Evolutionary conservation across 331 rosid species (phyloP).

Genomic region (Spiraea crenata): DNA sequence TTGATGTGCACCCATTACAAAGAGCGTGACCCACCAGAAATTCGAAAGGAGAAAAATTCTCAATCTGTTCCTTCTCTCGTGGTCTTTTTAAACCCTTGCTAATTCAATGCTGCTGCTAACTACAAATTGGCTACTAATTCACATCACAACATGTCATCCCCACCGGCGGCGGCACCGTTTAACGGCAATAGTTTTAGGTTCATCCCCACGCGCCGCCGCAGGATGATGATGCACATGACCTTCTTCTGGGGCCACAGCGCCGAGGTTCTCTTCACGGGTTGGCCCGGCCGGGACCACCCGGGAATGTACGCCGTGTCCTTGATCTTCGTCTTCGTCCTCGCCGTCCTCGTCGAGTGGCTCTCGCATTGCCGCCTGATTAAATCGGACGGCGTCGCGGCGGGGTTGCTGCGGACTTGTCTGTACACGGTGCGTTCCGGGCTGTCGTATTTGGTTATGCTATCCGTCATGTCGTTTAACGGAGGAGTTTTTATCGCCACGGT

Average conservation of each 20-base stretch:
- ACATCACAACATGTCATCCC: neutral
- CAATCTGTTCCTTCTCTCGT: neutral
- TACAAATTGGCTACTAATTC: neutral
- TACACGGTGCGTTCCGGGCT: conserved; percentile 46
- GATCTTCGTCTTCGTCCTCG: conserved; percentile 45
- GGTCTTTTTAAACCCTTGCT: neutral
- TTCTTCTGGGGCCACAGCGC: conserved; percentile 58
- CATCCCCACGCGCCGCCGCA: conserved; percentile 10
- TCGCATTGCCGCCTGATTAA: conserved; percentile 40
- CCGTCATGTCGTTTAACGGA: conserved; percentile 66
- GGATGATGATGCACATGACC: conserved; percentile 44
- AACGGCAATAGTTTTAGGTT: neutral
- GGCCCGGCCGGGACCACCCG: conserved; percentile 52
- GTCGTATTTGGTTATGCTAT: conserved; percentile 54
- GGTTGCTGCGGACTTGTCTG: conserved; percentile 34
- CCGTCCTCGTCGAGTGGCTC: conserved; percentile 67
- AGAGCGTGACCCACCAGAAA: neutral
- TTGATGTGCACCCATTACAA: too few species aligned
- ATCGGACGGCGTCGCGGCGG: conserved; percentile 25
- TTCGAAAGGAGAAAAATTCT: neutral
- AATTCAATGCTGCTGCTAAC: too few species aligned
- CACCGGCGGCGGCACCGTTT: neutral
- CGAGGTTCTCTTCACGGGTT: conserved; percentile 53
- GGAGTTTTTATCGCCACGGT: conserved; percentile 54
- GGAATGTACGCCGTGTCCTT: conserved; percentile 55